Evolutionary conservation across 352 stramenopile species (phyloP), one percentile per base, ranked within the genome.

Genomic region (Phytopythium sindhum): DNA sequence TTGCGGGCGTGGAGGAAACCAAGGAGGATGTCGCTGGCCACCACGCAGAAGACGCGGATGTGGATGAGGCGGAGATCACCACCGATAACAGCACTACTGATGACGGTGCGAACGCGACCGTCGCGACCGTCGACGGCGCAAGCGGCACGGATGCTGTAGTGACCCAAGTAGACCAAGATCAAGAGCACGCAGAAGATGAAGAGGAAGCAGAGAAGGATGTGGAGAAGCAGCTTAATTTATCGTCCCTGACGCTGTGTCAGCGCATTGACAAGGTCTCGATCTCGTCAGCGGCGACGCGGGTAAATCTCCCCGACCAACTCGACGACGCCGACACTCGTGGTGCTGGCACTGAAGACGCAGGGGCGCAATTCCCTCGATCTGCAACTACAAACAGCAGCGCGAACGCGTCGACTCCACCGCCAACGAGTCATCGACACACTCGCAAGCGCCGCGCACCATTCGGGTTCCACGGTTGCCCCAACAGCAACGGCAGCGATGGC

Each of bases 261-360:
- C 78, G 80, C 2, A 95, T 95, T 37, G 81, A 77, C 47, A 83
- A 93, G 35, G 83, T 92, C 12, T 84, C 81, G 6, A 95, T 95
- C 35, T 95, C 86, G 5, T 74, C 80, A 1, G 61, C 64, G 2
- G 26, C 48, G 19, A 23, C 41, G 14, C 14, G 17, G 14, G 41
- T 17, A 23, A 47, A 17, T 17, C 14, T 47, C 15, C 5, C 41
- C 15, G 39, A 28, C 29, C 42, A 63, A 33, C 15, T 6, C n/a
- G 57, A 47, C 29, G 19, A 31, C 28, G 19, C 14, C 8, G 14
- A 45, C 8, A 21, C 7, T 29, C 50, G 4, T 35, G 33, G 47
- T 29, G 23, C 47, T 33, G 47, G 23, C 19, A 31, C 11, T 21
- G 19, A 1, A 10, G 23, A 37, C 12, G 50, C 28, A 7, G 50